Base-by-base conservation (phyloP, 768 basidiomycete species). In the Daedalea quercina region DNA sequence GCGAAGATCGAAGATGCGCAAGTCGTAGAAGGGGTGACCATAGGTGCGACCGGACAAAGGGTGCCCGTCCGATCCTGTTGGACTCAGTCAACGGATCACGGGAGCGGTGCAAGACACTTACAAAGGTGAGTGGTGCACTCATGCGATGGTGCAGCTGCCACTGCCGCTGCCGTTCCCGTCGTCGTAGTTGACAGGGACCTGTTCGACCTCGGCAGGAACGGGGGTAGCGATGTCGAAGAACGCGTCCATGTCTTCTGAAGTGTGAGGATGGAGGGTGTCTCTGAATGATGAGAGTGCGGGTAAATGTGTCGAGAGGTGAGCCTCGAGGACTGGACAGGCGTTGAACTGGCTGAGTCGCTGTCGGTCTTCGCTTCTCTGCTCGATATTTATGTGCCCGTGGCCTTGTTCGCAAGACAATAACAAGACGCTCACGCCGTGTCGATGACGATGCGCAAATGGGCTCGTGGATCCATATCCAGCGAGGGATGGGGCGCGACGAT, bases 141-240 rank as follows among this genome's bases (percentile, higher is more conserved):
- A 60, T 9, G 58, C 58, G 40, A 60, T 55, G 48, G 42, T 44
- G 56, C 58, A 60, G 42, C 35, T 25, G 28, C 37, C 26, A 47
- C 54, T 53, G 43, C 25, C 25, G 28, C 44, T 44, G 42, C 44
- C 54, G 54, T 25, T 51, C 44, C 54, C 56, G 25, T 43, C 44
- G 51, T 51, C 45, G 48, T 49, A 45, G 47, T 56, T 48, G 31
- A 50, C 31, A 26, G 52, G 42, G 48, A 55, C 49, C 53, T 57
- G 45, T 44, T 54, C 53, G 25, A 51, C 53, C 51, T 57, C 58
- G 48, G 44, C 44, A 37, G 58, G 58, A 49, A 54, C 31, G 45
- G 55, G 53, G 31, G 51, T 19, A 19, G 58, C 55, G 47, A 60
- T 60, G 47, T 51, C 49, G 58, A 59, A 59, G 50, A 58, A 58